A percentile compares a stretch with the other conserved stretches of the same genome.
These are phyloP conservation scores for Chlorella vulgaris DNA, from an alignment of 139 green algal species.

Conservation along the genomic window DNA sequence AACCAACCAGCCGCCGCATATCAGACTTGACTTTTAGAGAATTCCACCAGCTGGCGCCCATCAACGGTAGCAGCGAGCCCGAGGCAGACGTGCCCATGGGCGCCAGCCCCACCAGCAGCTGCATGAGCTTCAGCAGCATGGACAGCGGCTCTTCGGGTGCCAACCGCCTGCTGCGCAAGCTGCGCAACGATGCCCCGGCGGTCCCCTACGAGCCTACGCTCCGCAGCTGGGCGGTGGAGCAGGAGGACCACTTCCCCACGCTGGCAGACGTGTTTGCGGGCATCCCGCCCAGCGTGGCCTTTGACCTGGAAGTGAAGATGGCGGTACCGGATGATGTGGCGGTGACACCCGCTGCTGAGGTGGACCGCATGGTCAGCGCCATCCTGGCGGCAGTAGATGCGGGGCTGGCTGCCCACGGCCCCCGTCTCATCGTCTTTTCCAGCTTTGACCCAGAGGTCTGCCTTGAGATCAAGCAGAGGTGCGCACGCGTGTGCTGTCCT, in stretches of 20 bases:
- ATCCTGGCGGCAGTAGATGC: constrained; percentile 44
- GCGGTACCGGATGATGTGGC: constrained; percentile 56
- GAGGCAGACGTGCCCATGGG: constrained; percentile 18
- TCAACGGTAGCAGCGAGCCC: constrained; percentile 29
- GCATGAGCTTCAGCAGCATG: background rate
- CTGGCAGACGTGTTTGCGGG: constrained; percentile 65
- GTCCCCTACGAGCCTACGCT: constrained; percentile 30
- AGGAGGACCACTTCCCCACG: constrained; percentile 79
- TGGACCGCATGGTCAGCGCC: constrained; percentile 59
- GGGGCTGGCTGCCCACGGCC: constrained; percentile 1
- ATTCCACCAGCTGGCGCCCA: constrained; percentile 62
- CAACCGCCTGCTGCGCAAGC: constrained; percentile 43
- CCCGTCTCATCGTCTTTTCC: constrained; percentile 69
- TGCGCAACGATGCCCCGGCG: constrained; percentile 20
- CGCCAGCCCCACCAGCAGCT: background rate
- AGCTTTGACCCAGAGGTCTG: constrained; percentile 91
- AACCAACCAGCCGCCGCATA: constrained; percentile 47
- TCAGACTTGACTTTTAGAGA: constrained; percentile 67
- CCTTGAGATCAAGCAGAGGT: constrained; percentile 42
- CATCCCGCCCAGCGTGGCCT: constrained; percentile 65
- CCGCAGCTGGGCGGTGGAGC: constrained; percentile 22
- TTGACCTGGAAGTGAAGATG: constrained; percentile 94
- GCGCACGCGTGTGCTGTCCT: background rate
- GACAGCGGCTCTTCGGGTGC: background rate
- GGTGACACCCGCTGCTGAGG: constrained; percentile 61